A percentile compares a stretch with the other conserved stretches of the same genome.
phyloP scores from a whole-genome alignment of 2,329 filamentous ascomycete species.

The Neocucurbitaria cava region DNA sequence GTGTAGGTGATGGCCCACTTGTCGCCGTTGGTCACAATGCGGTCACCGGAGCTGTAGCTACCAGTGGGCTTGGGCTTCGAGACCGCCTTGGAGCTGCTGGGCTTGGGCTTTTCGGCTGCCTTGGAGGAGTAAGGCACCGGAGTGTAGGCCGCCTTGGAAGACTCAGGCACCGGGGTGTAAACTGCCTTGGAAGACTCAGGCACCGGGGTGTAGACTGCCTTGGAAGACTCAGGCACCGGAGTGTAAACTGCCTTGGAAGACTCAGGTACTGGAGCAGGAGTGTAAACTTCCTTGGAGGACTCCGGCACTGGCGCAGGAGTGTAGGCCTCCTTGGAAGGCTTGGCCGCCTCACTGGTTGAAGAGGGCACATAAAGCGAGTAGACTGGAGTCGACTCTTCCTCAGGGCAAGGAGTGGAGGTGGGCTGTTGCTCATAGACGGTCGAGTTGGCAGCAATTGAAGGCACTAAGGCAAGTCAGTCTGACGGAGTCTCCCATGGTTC shows the following conservation, averaged over 20 bases:
- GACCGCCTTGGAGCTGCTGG: constrained; percentile 27
- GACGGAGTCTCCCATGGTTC: neutral
- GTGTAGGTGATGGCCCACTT: constrained; percentile 60
- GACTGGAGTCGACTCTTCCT: constrained; percentile 69
- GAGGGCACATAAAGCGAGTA: constrained; percentile 27
- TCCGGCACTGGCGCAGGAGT: constrained; percentile 12
- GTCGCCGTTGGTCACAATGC: constrained; percentile 51
- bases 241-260: constrained; percentile 5
- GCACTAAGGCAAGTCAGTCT: constrained; percentile 27
- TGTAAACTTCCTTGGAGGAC: constrained; percentile 7
- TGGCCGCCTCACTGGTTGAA: constrained; percentile 16
- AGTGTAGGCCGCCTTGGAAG: constrained; percentile 23
- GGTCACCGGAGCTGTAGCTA: constrained; percentile 30
- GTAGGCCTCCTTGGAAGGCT: constrained; percentile 10
- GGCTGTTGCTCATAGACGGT: constrained; percentile 23
- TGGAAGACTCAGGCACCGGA: neutral
- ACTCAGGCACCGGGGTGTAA: constrained; percentile 6
- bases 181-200: constrained; percentile 13
- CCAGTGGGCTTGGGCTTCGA: constrained; percentile 41
- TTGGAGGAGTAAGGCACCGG: constrained; percentile 13
- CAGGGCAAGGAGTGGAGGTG: constrained; percentile 75
- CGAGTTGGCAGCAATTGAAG: constrained; percentile 34
- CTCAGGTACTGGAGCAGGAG: constrained; percentile 11
- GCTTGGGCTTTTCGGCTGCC: constrained; percentile 17
- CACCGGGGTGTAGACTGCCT: neutral